Evolutionary conservation across 805 yeast genomes (phyloP).

Genomic region (Yamadazyma phyllophila): DNA sequence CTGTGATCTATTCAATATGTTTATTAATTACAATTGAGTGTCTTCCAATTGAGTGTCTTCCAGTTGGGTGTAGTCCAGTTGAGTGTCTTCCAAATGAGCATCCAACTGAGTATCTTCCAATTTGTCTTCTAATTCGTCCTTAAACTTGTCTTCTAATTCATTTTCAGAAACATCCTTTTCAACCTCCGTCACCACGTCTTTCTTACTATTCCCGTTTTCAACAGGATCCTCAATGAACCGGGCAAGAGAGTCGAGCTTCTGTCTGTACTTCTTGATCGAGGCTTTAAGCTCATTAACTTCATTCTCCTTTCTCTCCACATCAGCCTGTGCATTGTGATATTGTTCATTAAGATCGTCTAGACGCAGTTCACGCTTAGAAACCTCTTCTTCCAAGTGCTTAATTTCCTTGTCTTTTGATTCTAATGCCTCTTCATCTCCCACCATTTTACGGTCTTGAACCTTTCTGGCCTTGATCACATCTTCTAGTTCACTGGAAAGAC

Average conservation of each 20-base stretch:
- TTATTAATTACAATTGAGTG: no score
- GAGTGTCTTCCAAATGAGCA: no score
- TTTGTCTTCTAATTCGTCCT: background rate
- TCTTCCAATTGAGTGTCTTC: no score
- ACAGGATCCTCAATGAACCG: background rate
- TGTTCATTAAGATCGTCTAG: background rate
- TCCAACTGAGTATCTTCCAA: no score
- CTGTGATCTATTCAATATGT: no score
- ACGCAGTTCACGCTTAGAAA: background rate
- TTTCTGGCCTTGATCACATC: slow-evolving; percentile 4
- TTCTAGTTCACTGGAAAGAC: background rate
- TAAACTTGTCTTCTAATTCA: no score
- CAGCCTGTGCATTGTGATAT: background rate
- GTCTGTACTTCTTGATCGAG: background rate
- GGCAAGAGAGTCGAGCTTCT: background rate
- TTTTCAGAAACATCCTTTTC: no score
- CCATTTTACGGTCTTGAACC: slow-evolving; percentile 7
- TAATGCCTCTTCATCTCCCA: slow-evolving; percentile 1
- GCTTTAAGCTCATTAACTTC: background rate
- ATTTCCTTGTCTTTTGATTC: background rate
- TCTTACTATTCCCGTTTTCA: background rate
- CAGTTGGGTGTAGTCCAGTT: no score
- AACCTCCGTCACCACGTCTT: background rate
- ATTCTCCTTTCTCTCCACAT: background rate
- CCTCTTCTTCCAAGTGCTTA: background rate